Evolutionary conservation across 2,329 filamentous ascomycete species (phyloP).

Genomic region (Aureobasidium sp.): DNA sequence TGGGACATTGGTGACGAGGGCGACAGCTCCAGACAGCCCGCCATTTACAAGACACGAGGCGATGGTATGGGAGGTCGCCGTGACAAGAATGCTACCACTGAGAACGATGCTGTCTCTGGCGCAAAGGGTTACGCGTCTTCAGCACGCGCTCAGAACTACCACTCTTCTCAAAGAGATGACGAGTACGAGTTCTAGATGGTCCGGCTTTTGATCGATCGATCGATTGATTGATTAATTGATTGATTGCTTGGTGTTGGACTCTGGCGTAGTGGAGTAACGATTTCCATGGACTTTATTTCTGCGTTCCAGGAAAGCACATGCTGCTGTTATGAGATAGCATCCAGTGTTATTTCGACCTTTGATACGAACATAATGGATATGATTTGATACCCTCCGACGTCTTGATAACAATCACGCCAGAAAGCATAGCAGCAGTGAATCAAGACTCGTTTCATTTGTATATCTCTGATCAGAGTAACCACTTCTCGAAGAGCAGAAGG

Average conservation of each 20-base stretch:
- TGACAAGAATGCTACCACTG: conserved; percentile 7
- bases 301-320: background rate
- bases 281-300: background rate
- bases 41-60: conserved; percentile 29
- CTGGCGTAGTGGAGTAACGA: background rate
- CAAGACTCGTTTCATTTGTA: too few species aligned
- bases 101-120: background rate
- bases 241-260: background rate
- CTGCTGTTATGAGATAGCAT: background rate
- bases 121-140: background rate
- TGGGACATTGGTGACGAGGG: conserved; percentile 13
- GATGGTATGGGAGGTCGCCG: conserved; percentile 49
- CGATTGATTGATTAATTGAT: too few species aligned
- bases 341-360: background rate
- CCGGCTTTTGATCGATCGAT: background rate
- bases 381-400: background rate
- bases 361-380: conserved; percentile 1
- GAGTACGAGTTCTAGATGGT: conserved; percentile 7
- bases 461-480: too few species aligned
- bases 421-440: too few species aligned
- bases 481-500: too few species aligned
- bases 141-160: conserved; percentile 1
- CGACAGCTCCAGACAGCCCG: conserved; percentile 17
- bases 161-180: conserved; percentile 19
- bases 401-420: too few species aligned